Evolutionary conservation across 2,329 filamentous ascomycete species (phyloP), one percentile per base, ranked within the genome.

Genomic region (Paecilomyces dactylethromorphus): DNA sequence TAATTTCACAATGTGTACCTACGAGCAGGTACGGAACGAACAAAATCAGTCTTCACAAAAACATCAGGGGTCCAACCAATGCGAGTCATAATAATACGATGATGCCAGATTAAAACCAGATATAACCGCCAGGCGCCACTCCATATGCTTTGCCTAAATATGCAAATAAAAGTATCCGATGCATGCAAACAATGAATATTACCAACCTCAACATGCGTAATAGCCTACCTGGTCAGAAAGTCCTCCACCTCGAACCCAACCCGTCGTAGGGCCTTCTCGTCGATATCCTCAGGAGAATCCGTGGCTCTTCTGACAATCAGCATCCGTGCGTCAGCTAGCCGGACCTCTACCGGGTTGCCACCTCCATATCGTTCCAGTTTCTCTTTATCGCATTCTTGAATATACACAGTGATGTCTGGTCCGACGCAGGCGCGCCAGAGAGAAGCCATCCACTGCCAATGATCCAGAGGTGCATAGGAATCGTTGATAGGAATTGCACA

Each of bases 371-470:
- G 72, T 4, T 72, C 72, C 50, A 79, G 58, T 55, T 81, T 72
- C 21, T 74, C 74, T 51, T 72, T 70, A 18, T 72, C 69, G 54
- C 73, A 73, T 39, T 78, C 74, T 4, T 74, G 72, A 53, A 80
- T 72, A 56, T 77, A 76, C 12, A 80, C 71, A 0, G 77, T 79
- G 56, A 79, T 73, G 61, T 97, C 93, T 0, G 93, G 86, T 0
- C 89, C 91, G 1, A 92, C 82, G 57, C 90, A 89, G 10, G 91
- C 91, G 10, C 92, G 87, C 93, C 93, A 97, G 22, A 97, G 83
- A 51, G 90, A 93, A 35, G 93, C 93, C 80, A 94, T 91, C 93
- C 93, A 97, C 73, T 95, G 90, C 92, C 93, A 97, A 76, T 97
- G 93, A 67, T 96, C 92, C n/a, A 89, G 82, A 0, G 90, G 87